These are phyloP conservation scores for Skeletonema tropicum DNA, from an alignment of 108 stramenopile genomes.

Conservation along the genomic window DNA sequence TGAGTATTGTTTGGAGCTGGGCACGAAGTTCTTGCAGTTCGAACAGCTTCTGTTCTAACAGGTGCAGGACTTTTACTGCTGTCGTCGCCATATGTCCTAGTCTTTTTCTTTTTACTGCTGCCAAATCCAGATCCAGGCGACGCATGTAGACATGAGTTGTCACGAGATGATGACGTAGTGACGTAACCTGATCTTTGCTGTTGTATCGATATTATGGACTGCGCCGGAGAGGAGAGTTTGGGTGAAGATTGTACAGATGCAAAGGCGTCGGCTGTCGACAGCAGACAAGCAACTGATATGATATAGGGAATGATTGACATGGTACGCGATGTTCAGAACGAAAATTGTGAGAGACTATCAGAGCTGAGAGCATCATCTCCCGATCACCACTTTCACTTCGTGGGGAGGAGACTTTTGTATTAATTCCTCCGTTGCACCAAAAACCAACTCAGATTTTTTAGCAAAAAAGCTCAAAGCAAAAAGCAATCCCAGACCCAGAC, in stretches of 20 bases:
- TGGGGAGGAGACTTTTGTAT: too few species aligned
- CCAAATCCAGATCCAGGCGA: constrained; percentile 37
- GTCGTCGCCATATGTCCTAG: neutral
- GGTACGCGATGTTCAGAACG: neutral
- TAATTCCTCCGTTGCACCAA: too few species aligned
- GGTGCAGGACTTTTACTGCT: constrained; percentile 1
- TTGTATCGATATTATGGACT: neutral
- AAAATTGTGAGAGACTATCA: neutral
- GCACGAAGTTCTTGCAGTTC: constrained; percentile 80
- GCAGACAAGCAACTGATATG: neutral
- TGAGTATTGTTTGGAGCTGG: constrained; percentile 63
- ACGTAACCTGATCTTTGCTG: neutral
- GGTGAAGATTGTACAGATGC: neutral
- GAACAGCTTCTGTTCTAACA: constrained; percentile 48
- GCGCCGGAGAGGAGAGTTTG: neutral
- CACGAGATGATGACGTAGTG: neutral
- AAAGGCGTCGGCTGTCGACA: neutral
- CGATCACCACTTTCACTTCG: too few species aligned
- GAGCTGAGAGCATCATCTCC: too few species aligned
- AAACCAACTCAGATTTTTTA: too few species aligned
- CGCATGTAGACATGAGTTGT: neutral
- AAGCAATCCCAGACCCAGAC: too few species aligned
- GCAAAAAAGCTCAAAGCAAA: too few species aligned
- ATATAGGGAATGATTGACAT: neutral
- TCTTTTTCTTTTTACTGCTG: constrained; percentile 18